phyloP scores from a whole-genome alignment of 2,329 filamentous ascomycete species.

The Sordariomycetes sp. region DNA sequence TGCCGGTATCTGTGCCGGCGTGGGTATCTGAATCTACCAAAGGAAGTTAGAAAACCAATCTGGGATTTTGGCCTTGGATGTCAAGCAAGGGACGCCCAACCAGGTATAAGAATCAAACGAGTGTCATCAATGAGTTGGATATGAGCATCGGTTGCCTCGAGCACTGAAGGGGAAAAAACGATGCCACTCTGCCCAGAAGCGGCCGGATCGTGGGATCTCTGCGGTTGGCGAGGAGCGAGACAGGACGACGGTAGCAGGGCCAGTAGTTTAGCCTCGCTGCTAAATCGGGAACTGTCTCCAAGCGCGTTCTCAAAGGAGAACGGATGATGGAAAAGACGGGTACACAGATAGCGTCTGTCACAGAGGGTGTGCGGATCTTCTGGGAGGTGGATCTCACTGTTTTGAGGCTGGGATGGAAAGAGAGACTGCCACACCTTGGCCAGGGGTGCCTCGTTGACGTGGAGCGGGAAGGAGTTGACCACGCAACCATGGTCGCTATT shows the following conservation, averaged over 20 bases:
- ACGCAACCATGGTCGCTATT: background rate
- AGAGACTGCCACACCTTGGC: background rate
- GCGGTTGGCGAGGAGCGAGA: background rate
- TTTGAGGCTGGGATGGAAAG: background rate
- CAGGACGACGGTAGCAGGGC: background rate
- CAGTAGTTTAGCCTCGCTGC: background rate
- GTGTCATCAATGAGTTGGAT: background rate
- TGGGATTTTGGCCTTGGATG: background rate
- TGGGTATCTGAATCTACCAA: constrained; percentile 6
- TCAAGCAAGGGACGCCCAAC: background rate
- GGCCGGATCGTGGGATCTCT: background rate
- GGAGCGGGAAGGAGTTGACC: background rate
- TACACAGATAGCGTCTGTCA: background rate
- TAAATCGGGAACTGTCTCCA: background rate
- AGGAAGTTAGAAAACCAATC: background rate
- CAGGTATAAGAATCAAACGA: background rate
- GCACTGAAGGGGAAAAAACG: background rate
- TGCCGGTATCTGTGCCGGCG: constrained; percentile 7
- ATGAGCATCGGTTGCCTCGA: background rate
- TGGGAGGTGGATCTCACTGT: background rate
- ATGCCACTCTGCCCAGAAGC: background rate
- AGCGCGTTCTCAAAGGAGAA: background rate
- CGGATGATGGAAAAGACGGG: background rate
- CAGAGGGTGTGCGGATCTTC: background rate
- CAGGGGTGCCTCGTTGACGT: background rate